A percentile compares a stretch with the other conserved stretches of the same genome.
phyloP scores from a whole-genome alignment of 371 early-diverging fungal species.

The Mucor sp. region DNA sequence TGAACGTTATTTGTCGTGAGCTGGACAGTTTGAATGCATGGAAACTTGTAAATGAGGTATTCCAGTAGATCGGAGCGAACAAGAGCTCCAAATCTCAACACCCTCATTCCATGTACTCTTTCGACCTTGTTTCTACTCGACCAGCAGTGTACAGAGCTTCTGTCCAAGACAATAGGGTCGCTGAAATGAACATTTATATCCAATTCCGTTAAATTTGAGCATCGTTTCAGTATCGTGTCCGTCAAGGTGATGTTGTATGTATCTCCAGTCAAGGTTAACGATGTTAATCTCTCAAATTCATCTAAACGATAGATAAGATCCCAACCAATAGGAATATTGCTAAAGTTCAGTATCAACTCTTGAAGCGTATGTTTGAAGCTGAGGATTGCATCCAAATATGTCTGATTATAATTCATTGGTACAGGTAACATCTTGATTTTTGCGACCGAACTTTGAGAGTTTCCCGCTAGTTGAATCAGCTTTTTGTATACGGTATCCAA shows the following conservation, averaged over 20 bases:
- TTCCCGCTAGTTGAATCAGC: background rate
- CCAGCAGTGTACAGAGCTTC: background rate
- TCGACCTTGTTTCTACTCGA: background rate
- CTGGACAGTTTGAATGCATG: background rate
- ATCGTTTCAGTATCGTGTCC: background rate
- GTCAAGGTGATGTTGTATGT: background rate
- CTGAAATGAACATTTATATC: background rate
- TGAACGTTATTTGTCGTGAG: background rate
- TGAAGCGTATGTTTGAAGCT: background rate
- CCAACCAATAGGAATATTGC: background rate
- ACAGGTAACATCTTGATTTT: background rate
- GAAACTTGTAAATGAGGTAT: background rate
- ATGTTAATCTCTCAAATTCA: background rate
- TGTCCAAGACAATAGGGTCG: background rate
- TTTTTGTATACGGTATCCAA: background rate
- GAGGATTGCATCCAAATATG: background rate
- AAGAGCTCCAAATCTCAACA: background rate
- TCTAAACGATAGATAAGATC: background rate
- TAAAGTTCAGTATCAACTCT: background rate
- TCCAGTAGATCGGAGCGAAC: background rate
- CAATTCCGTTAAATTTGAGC: background rate
- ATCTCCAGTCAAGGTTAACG: background rate
- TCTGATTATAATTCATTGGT: background rate
- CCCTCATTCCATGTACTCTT: background rate
- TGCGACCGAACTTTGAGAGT: background rate